Conservation (phyloP, 164 flowering plant genomes). For the Macadamia integrifolia region DNA sequence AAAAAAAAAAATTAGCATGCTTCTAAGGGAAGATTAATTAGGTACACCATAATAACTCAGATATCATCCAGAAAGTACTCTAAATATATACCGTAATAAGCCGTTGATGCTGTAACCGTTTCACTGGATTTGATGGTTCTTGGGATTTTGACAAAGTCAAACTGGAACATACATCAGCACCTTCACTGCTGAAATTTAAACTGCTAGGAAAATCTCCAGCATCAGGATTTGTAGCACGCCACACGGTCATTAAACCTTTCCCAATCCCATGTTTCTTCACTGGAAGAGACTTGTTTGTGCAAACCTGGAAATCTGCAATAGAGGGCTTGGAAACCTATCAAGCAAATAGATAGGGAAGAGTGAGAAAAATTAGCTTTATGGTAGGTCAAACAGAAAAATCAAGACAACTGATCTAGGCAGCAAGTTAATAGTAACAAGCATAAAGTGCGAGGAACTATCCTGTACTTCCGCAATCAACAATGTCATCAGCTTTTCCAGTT, state of each 20-base stretch:
- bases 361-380: not conserved
- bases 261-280: slow-evolving; percentile 64
- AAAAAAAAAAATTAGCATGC: slow-evolving; percentile 12
- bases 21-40: not conserved
- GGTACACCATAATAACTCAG: not conserved
- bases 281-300: slow-evolving; percentile 21
- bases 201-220: slow-evolving; percentile 40
- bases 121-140: slow-evolving; percentile 16
- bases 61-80: not conserved
- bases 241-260: slow-evolving; percentile 76
- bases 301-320: slow-evolving; percentile 10
- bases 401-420: not conserved
- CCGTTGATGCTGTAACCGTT: slow-evolving; percentile 20
- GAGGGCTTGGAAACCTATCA: slow-evolving; percentile 28
- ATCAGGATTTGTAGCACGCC: slow-evolving; percentile 48
- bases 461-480: not conserved
- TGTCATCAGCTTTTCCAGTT: not conserved
- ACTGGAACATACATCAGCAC: not conserved
- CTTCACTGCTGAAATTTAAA: slow-evolving; percentile 17
- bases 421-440: not conserved
- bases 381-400: not conserved
- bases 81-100: slow-evolving; percentile 27
- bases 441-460: not conserved
- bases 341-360: not conserved
- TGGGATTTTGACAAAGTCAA: slow-evolving; percentile 15